Evolutionary conservation across 2,329 filamentous ascomycete genomes (phyloP).

Genomic region (Penicillium janthinellum): DNA sequence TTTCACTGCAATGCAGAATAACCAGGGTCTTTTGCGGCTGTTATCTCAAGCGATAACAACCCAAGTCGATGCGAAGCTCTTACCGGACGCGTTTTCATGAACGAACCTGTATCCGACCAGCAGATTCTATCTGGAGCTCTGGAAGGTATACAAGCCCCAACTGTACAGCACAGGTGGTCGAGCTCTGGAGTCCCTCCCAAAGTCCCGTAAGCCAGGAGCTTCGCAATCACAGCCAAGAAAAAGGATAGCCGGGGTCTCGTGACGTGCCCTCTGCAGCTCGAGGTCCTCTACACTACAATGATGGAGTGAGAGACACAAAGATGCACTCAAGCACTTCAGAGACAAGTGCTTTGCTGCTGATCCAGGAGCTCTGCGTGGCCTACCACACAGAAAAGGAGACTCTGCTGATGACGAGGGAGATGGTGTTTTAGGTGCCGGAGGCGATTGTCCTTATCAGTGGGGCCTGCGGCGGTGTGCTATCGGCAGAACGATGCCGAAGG

Average conservation of each 20-base stretch:
- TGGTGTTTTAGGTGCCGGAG: background rate
- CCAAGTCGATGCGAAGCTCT: background rate
- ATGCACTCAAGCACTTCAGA: background rate
- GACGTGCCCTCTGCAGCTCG: background rate
- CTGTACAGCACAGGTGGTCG: background rate
- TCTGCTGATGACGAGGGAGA: background rate
- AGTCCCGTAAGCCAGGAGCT: background rate
- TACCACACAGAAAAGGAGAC: background rate
- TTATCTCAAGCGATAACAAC: slow-evolving; percentile 1
- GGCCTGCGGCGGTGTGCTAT: slow-evolving; percentile 8
- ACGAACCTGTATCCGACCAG: background rate
- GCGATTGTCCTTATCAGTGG: slow-evolving; percentile 16
- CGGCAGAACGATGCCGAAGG: slow-evolving; percentile 2
- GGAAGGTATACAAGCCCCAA: background rate
- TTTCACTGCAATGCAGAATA: background rate
- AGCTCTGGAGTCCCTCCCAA: background rate
- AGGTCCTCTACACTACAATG: background rate
- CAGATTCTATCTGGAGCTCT: background rate
- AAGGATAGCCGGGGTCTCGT: background rate
- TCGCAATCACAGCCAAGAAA: slow-evolving; percentile 1
- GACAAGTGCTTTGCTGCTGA: background rate
- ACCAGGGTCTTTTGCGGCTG: background rate
- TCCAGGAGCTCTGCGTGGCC: background rate
- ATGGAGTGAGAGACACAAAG: background rate
- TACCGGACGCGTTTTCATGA: background rate